phyloP scores from a whole-genome alignment of 768 basidiomycete genomes.

The Dentipellis sp. region DNA sequence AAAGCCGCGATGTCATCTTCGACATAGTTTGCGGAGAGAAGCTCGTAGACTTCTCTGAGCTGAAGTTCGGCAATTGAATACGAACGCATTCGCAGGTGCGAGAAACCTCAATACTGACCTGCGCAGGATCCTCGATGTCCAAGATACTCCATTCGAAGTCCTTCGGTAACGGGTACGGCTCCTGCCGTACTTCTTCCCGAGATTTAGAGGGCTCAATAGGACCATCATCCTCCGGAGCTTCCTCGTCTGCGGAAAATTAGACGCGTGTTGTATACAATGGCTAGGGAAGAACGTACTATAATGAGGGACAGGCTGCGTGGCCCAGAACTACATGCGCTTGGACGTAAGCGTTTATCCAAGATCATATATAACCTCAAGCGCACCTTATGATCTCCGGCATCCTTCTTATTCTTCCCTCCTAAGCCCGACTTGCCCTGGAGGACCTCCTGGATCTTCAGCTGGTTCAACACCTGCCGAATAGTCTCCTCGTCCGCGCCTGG shows the following conservation, averaged over 20 bases:
- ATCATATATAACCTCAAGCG: constrained; percentile 10
- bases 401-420: constrained; percentile 69
- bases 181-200: constrained; percentile 73
- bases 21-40: constrained; percentile 90
- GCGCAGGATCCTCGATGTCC: constrained; percentile 65
- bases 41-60: constrained; percentile 87
- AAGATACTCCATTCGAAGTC: constrained; percentile 89
- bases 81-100: neutral
- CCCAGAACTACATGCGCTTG: constrained; percentile 69
- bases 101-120: constrained; percentile 36
- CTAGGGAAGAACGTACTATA: constrained; percentile 34
- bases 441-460: constrained; percentile 79
- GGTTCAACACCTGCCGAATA: constrained; percentile 60
- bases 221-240: constrained; percentile 64
- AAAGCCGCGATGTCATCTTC: constrained; percentile 96
- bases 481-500: constrained; percentile 46
- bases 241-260: constrained; percentile 39
- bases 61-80: constrained; percentile 22
- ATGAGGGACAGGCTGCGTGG: constrained; percentile 95
- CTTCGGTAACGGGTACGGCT: constrained; percentile 80
- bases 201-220: constrained; percentile 80
- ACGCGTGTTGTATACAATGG: constrained; percentile 1
- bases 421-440: constrained; percentile 73
- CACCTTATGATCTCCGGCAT: constrained; percentile 86
- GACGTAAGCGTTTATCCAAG: neutral